A percentile compares a stretch with the other conserved stretches of the same genome.
Evolutionary conservation across 257 asterid genomes (phyloP).

Genomic region (Penstemon eatonii): DNA sequence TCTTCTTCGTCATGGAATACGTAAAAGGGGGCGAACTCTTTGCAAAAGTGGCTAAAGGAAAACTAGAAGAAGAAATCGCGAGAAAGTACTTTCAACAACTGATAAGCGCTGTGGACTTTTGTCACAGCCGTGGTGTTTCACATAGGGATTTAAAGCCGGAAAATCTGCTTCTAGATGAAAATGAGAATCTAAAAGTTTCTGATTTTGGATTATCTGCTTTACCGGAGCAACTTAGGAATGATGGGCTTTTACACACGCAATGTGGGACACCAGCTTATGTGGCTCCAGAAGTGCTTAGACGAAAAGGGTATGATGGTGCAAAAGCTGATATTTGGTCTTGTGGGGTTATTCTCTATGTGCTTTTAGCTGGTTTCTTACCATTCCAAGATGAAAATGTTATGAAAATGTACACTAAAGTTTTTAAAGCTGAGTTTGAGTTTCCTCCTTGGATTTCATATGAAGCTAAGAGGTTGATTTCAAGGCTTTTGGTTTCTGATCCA

Average conservation of each 20-base stretch:
- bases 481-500: constrained; percentile 37
- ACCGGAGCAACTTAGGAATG: constrained; percentile 28
- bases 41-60: constrained; percentile 30
- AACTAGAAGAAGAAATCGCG: constrained; percentile 38
- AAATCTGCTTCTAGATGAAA: constrained; percentile 44
- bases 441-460: constrained; percentile 43
- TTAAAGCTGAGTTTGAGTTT: constrained; percentile 28
- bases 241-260: constrained; percentile 45
- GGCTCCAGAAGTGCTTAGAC: constrained; percentile 41
- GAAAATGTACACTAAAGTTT: constrained; percentile 32
- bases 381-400: constrained; percentile 36
- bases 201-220: constrained; percentile 48
- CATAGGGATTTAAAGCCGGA: constrained; percentile 54
- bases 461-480: constrained; percentile 37
- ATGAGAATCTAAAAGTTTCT: constrained; percentile 37
- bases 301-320: constrained; percentile 42
- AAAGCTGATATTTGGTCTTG: constrained; percentile 48
- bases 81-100: constrained; percentile 47
- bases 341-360: constrained; percentile 46
- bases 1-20: constrained; percentile 45
- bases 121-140: constrained; percentile 43
- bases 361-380: constrained; percentile 46
- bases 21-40: constrained; percentile 43
- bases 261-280: constrained; percentile 52
- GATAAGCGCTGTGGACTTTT: constrained; percentile 40